Percentiles rank a stretch among this genome's conserved stretches.
Evolutionary conservation across 2,329 filamentous ascomycete genomes (phyloP).

Genomic region (Trichoderma simmonsii): DNA sequence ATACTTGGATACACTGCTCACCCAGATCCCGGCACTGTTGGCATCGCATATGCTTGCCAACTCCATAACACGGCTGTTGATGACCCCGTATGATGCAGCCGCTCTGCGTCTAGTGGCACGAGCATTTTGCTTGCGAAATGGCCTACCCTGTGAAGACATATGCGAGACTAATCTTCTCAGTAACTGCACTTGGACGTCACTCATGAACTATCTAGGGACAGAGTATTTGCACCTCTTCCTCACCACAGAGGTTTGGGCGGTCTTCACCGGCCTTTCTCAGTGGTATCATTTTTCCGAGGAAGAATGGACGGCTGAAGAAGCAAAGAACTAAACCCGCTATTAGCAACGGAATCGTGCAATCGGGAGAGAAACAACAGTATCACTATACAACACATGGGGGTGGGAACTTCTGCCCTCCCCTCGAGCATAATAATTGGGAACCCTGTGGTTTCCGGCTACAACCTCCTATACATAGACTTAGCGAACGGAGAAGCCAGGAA

Average conservation of each 20-base stretch:
- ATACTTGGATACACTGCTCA: constrained; percentile 50
- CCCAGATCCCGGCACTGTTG: constrained; percentile 47
- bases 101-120: constrained; percentile 45
- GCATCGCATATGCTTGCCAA: constrained; percentile 48
- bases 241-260: constrained; percentile 45
- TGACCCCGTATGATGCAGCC: constrained; percentile 47
- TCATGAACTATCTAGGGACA: constrained; percentile 45
- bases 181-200: constrained; percentile 38
- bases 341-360: not conserved
- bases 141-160: constrained; percentile 40
- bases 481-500: not conserved
- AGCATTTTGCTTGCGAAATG: constrained; percentile 38
- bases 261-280: constrained; percentile 38
- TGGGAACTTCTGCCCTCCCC: not conserved
- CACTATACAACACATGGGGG: not conserved
- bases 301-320: constrained; percentile 40
- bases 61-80: constrained; percentile 40
- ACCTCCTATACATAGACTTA: not conserved
- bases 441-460: not conserved
- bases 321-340: not conserved
- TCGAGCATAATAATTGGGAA: not conserved
- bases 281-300: constrained; percentile 42
- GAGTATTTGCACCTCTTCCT: constrained; percentile 46
- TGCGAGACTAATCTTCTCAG: constrained; percentile 35
- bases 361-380: not conserved